Conservation (phyloP, 2,329 filamentous ascomycete genomes). For the Incumbomyces delicatus region DNA sequence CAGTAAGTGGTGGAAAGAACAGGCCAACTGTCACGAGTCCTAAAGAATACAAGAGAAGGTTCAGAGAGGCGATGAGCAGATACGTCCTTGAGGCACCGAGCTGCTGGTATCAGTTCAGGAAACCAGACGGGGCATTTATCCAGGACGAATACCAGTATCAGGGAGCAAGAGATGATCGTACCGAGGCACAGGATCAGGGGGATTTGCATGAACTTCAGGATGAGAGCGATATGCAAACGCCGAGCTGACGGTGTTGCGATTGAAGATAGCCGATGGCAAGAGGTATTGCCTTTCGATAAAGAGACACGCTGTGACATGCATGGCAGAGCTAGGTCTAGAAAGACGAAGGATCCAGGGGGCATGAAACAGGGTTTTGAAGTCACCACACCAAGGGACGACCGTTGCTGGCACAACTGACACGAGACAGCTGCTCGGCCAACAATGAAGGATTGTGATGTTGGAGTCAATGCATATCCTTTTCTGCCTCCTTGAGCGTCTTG, state of each 20-base stretch:
- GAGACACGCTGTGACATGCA: too few relatives aligned
- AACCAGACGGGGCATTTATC: slow-evolving; percentile 3
- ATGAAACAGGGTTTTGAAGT: background rate
- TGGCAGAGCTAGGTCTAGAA: too few relatives aligned
- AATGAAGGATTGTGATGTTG: too few relatives aligned
- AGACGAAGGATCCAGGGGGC: too few relatives aligned
- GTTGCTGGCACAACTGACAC: background rate
- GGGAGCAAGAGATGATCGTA: background rate
- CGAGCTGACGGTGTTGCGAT: too few relatives aligned
- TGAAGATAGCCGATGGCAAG: too few relatives aligned
- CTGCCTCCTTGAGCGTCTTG: background rate
- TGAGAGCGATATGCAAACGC: too few relatives aligned
- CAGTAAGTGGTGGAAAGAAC: slow-evolving; percentile 62
- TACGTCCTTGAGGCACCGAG: slow-evolving; percentile 49
- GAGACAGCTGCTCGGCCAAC: background rate
- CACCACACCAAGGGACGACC: too few relatives aligned
- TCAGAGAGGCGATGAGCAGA: slow-evolving; percentile 92
- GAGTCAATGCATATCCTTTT: background rate
- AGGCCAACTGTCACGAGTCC: slow-evolving; percentile 92
- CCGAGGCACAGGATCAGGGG: background rate
- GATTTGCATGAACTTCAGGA: too few relatives aligned
- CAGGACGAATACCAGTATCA: background rate
- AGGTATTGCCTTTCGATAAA: too few relatives aligned
- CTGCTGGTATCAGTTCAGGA: slow-evolving; percentile 38
- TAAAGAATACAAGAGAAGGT: slow-evolving; percentile 93